These are phyloP conservation scores for Piedraia hortae DNA, from an alignment of 2,329 filamentous ascomycete species.

Conservation along the genomic window DNA sequence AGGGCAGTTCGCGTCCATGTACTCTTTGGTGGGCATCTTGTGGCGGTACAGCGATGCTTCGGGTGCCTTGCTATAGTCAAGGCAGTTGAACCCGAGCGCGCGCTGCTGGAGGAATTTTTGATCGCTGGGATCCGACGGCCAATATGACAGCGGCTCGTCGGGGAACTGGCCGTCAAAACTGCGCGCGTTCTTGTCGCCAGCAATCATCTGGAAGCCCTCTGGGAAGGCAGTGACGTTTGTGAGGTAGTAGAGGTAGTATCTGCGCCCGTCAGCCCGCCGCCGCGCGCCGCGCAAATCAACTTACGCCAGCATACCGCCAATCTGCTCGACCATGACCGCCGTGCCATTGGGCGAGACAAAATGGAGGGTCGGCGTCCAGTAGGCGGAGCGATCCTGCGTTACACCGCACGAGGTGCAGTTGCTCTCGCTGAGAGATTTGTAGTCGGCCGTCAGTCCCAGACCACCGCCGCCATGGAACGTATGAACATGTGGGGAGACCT, in stretches of 20 bases:
- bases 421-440: conserved; percentile 29
- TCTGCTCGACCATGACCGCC: conserved; percentile 40
- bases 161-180: conserved; percentile 34
- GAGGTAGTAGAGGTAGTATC: conserved; percentile 16
- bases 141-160: conserved; percentile 39
- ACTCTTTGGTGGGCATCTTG: conserved; percentile 40
- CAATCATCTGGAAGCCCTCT: conserved; percentile 40
- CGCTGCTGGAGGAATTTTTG: conserved; percentile 50
- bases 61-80: conserved; percentile 19
- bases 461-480: conserved; percentile 42
- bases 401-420: conserved; percentile 38
- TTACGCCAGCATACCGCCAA: conserved; percentile 68
- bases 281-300: conserved; percentile 15
- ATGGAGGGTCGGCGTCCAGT: conserved; percentile 50
- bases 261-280: conserved; percentile 16
- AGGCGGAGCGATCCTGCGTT: conserved; percentile 41
- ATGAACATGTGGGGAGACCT: conserved; percentile 35
- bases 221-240: conserved; percentile 45
- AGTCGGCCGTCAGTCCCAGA: conserved; percentile 35
- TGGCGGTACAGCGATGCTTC: conserved; percentile 39
- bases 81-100: conserved; percentile 32
- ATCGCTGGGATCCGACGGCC: conserved; percentile 35
- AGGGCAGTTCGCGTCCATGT: conserved; percentile 47
- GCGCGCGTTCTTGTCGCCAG: conserved; percentile 32
- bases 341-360: conserved; percentile 34